Evolutionary conservation across 352 stramenopile species (phyloP), one percentile per base, ranked within the genome.

Genomic region (Pythium apleroticum): DNA sequence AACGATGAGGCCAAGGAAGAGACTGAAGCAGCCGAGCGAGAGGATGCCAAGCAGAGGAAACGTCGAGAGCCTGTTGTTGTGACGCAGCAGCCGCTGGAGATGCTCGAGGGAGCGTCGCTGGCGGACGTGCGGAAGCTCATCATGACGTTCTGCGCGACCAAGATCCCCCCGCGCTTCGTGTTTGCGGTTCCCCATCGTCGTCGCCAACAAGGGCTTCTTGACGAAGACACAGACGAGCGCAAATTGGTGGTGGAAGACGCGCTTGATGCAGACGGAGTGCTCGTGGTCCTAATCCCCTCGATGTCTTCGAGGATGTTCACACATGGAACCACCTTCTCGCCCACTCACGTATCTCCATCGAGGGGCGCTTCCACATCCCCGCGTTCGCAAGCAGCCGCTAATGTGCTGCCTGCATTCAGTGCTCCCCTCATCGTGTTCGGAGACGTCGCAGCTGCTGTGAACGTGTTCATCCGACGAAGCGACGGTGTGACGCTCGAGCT

Each of bases 61-160:
- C 0, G 1, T 19, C 17, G 22, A 27, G 37, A 19, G 10, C 24
- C 39, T 25, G 41, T 55, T 31, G 63, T 57, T 4, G 33, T 72
- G 31, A 48, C 43, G 33, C 48, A 57, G 49, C 50, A 61, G 49
- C 60, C 63, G 7, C 56, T 77, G 17, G 62, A 77, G 24, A 46
- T 74, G 27, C 55, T 74, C 14, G 66, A 74, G 3, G 61, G 50
- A 12, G 39, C 70, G 31, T 66, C 70, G 22, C 66, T 77, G 14
- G 59, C 62, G 1, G 70, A 74, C 45, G 70, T 71, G 52, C 70
- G 66, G 33, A 68, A 74, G 45, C 66, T 77, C 14, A 66, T 77
- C 27, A 41, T 20, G 30, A 57, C 50, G n/a, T 77, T 77, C 39
- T 73, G 61, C 15, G 22, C 52, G 22, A 33, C 37, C 27, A 62